Evolutionary conservation across 805 yeast genomes (phyloP).

Genomic region (Hanseniaspora hatyaiensis): DNA sequence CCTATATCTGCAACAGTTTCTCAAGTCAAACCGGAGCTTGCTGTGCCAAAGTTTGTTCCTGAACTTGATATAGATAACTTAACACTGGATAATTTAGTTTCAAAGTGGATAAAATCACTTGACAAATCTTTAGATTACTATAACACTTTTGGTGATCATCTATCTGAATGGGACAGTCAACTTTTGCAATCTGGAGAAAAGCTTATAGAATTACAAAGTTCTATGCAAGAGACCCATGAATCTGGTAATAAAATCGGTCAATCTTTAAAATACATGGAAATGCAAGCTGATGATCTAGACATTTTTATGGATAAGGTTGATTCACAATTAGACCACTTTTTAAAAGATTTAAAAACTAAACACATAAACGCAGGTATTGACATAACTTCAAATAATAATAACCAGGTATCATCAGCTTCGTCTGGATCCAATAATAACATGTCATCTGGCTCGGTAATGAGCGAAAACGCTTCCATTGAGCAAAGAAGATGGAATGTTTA

Average conservation of each 20-base stretch:
- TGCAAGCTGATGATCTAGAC: conserved; percentile 88
- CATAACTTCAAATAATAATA: conserved; percentile 12
- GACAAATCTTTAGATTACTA: conserved; percentile 63
- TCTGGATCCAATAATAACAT: conserved; percentile 27
- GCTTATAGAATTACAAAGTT: conserved; percentile 46
- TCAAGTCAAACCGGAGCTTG: conserved; percentile 35
- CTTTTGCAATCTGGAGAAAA: conserved; percentile 73
- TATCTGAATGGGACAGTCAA: conserved; percentile 75
- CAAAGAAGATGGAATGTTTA: conserved; percentile 84
- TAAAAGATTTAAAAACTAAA: conserved; percentile 16
- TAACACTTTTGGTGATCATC: conserved; percentile 58
- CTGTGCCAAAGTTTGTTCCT: conserved; percentile 38
- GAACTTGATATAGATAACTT: conserved; percentile 76
- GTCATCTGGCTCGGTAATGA: no score
- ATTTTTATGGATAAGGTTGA: conserved; percentile 72
- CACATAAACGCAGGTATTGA: conserved; percentile 9
- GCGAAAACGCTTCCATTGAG: conserved; percentile 25
- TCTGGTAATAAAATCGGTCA: conserved; percentile 80
- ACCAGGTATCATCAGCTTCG: not conserved
- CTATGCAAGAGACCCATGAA: conserved; percentile 28
- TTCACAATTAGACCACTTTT: conserved; percentile 15
- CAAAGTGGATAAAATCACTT: conserved; percentile 85
- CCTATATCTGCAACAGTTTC: conserved; percentile 19
- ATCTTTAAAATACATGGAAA: conserved; percentile 69
- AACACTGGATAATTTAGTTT: conserved; percentile 81